phyloP scores from a whole-genome alignment of 2,329 filamentous ascomycete genomes.

The Lomentospora prolificans region DNA sequence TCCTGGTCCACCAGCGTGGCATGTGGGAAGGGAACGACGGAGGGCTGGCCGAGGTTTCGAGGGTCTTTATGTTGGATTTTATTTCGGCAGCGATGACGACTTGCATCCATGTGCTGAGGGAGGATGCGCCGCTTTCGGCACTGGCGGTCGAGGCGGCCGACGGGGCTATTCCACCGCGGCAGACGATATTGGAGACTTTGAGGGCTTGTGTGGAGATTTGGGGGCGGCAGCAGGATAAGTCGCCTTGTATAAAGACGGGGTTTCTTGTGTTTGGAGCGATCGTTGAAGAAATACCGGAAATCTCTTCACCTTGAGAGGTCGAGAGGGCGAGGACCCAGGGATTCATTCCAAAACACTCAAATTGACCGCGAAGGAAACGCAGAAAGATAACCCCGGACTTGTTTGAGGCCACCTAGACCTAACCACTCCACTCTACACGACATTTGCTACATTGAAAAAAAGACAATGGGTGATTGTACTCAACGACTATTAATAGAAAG shows the following conservation, averaged over 20 bases:
- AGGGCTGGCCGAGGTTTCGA: conserved; percentile 21
- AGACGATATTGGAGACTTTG: conserved; percentile 25
- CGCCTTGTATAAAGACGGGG: conserved; percentile 7
- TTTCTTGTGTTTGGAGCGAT: conserved; percentile 4
- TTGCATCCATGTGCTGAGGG: conserved; percentile 23
- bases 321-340: too few species aligned
- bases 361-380: too few species aligned
- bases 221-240: conserved; percentile 22
- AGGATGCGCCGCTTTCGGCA: conserved; percentile 20
- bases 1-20: conserved; percentile 25
- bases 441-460: too few species aligned
- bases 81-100: conserved; percentile 25
- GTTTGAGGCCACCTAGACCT: too few species aligned
- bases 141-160: conserved; percentile 15
- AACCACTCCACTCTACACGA: too few species aligned
- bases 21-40: conserved; percentile 17
- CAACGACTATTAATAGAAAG: too few species aligned
- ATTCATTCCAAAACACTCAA: too few species aligned
- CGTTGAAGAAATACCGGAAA: background rate
- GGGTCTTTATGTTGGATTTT: conserved; percentile 25
- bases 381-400: too few species aligned
- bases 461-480: too few species aligned
- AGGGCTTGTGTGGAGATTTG: conserved; percentile 24
- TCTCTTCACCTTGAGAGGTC: too few species aligned
- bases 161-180: conserved; percentile 20